phyloP scores from a whole-genome alignment of 108 stramenopile genomes.

The Asterionellopsis glacialis region DNA sequence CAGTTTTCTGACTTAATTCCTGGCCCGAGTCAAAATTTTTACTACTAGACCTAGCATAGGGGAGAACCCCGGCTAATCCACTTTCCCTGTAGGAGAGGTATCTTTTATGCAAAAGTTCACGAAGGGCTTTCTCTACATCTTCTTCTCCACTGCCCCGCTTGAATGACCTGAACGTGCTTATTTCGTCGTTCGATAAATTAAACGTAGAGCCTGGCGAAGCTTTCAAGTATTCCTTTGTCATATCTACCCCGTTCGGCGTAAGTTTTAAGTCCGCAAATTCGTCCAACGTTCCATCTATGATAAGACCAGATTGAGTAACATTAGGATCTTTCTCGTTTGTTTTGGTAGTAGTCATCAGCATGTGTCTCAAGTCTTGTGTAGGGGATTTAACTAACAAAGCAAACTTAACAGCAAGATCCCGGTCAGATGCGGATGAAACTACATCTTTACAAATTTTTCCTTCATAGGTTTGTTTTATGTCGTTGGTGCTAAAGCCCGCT shows the following conservation, averaged over 20 bases:
- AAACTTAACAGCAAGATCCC: conserved; percentile 40
- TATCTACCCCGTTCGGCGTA: conserved; percentile 21
- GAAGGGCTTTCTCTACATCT: conserved; percentile 36
- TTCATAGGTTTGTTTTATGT: conserved; percentile 1
- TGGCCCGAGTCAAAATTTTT: conserved; percentile 39
- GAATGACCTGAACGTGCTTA: conserved; percentile 29
- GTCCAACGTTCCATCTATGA: too few species aligned
- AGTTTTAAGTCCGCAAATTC: conserved; percentile 19
- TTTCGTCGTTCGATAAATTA: conserved; percentile 47
- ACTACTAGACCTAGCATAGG: conserved; percentile 31
- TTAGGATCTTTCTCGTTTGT: too few species aligned
- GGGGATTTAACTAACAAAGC: conserved; percentile 35
- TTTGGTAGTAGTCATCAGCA: too few species aligned
- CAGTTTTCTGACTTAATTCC: conserved; percentile 36
- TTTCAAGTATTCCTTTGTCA: conserved; percentile 32
- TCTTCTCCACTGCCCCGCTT: conserved; percentile 18
- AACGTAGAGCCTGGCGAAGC: conserved; percentile 29
- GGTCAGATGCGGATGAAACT: conserved; percentile 26
- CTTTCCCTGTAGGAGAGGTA: conserved; percentile 36
- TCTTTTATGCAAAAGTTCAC: conserved; percentile 31
- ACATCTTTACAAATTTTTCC: background rate
- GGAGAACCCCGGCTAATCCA: conserved; percentile 40
- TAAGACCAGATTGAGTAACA: too few species aligned
- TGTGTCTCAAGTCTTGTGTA: conserved; percentile 20
- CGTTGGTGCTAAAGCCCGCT: conserved; percentile 33